A percentile compares a stretch with the other conserved stretches of the same genome.
phyloP scores from a whole-genome alignment of 2,329 filamentous ascomycete genomes.

The Botrytis galanthina region DNA sequence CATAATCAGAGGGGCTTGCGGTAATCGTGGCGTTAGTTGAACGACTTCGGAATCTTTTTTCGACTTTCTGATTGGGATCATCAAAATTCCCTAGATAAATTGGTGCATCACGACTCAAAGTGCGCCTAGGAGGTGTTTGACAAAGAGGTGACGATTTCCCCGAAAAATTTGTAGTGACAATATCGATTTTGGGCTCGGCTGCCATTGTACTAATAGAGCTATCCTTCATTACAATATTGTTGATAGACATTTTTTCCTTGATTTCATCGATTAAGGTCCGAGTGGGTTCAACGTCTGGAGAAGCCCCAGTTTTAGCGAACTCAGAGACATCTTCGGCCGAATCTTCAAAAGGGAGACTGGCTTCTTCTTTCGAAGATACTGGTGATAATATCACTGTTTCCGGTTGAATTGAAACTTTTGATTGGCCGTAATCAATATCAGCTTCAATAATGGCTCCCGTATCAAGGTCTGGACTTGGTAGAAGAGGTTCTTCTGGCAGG shows the following conservation, averaged over 20 bases:
- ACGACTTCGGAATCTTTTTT: constrained; percentile 1
- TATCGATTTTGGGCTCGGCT: too few species aligned
- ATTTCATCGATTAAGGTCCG: neutral
- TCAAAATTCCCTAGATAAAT: neutral
- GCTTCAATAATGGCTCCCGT: too few species aligned
- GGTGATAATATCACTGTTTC: neutral
- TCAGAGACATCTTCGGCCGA: neutral
- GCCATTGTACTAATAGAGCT: neutral
- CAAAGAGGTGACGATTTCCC: neutral
- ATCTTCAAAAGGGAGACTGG: neutral
- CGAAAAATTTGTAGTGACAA: neutral
- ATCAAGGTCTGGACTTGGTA: neutral
- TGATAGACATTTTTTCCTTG: neutral
- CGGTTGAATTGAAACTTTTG: neutral
- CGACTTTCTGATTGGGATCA: neutral
- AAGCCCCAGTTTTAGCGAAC: neutral
- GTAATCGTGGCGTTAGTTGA: neutral
- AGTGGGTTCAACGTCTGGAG: neutral
- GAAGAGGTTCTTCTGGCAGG: neutral
- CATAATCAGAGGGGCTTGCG: too few species aligned
- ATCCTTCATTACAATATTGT: neutral
- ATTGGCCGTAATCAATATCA: neutral
- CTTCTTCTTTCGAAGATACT: neutral
- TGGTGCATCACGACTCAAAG: neutral
- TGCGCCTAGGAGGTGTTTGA: neutral